Evolutionary conservation across 1,284 basidiomycete genomes (phyloP), one percentile per base, ranked within the genome.

Genomic region (Caloboletus firmus): DNA sequence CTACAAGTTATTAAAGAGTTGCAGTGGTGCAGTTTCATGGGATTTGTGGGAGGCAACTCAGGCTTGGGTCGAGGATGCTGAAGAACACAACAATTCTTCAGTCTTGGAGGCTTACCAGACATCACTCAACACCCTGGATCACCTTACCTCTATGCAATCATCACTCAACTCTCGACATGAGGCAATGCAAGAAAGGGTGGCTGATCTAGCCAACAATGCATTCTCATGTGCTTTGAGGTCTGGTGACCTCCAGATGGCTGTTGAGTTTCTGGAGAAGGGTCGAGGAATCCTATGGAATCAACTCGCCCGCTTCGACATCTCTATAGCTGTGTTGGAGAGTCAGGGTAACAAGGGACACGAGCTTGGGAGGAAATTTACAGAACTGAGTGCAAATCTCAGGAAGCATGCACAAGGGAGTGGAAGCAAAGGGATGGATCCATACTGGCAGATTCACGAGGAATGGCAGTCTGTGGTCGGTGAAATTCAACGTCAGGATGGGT

Each of bases 401-500:
- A 28, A 18, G 11, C 24, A 28, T 28, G 24, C 18, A 12, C 3
- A 28, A n/a, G 41, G 41, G 11, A n/a, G 5, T 9, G 17, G 41
- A n/a, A 8, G 5, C 5, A 4, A 26, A 12, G 41, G 11, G 10
- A 24, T 24, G 15, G 22, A 17, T 24, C 40, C 40, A 11, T 41
- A 41, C 22, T 41, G 40, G 40, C 40, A 36, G 8, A 5, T 10
- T 10, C 20, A 40, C 3, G 39, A 24, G 18, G 13, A 40, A 22
- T 40, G 39, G 39, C 8, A 49, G 5, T 40, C 22, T 11, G 42
- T 61, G 28, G 48, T 70, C n/a, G 35, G 54, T 3, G 24, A 59
- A 18, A 63, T 68, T 36, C 56, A 59, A 9, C 32, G 35, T 12
- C 46, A 62, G 15, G 45, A 58, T 2, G 66, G 61, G 1, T 67